Conservation (phyloP, 2,329 filamentous ascomycete species). For the Mariannaea sp. region DNA sequence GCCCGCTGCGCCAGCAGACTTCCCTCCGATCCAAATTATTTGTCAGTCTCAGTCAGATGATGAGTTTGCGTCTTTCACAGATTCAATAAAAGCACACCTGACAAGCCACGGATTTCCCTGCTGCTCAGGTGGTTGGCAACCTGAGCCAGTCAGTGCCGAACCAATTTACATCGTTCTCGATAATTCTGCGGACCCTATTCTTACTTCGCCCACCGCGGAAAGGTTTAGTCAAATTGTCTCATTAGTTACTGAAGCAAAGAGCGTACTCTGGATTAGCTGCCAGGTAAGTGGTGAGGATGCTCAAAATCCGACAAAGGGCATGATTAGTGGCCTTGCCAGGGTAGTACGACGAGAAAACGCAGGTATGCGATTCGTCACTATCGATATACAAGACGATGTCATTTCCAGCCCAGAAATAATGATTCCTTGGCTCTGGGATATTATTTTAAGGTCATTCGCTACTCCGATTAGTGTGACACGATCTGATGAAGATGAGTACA, state of each 20-base stretch:
- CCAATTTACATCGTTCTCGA: constrained; percentile 20
- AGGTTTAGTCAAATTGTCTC: constrained; percentile 15
- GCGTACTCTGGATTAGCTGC: constrained; percentile 19
- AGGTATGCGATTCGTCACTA: constrained; percentile 24
- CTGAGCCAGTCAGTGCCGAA: constrained; percentile 6
- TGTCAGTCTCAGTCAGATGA: constrained; percentile 9
- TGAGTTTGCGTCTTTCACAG: constrained; percentile 11
- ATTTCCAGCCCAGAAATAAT: constrained; percentile 13
- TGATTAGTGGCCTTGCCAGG: constrained; percentile 28
- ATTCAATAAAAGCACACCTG: constrained; percentile 2
- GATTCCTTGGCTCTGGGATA: constrained; percentile 3
- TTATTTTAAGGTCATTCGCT: constrained; percentile 12
- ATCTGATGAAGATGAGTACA: constrained; percentile 22
- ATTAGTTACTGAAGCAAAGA: constrained; percentile 12
- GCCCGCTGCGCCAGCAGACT: background rate
- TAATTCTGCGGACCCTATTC: constrained; percentile 3
- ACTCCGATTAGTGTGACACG: background rate
- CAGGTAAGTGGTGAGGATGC: constrained; percentile 6
- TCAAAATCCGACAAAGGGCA: constrained; percentile 20
- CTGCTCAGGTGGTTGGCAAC: background rate
- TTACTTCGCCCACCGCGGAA: constrained; percentile 8
- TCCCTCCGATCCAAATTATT: constrained; percentile 13
- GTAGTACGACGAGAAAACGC: constrained; percentile 30
- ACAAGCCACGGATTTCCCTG: constrained; percentile 12
- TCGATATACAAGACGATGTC: constrained; percentile 22